phyloP scores from a whole-genome alignment of 768 basidiomycete species.

The Mycena floridula region DNA sequence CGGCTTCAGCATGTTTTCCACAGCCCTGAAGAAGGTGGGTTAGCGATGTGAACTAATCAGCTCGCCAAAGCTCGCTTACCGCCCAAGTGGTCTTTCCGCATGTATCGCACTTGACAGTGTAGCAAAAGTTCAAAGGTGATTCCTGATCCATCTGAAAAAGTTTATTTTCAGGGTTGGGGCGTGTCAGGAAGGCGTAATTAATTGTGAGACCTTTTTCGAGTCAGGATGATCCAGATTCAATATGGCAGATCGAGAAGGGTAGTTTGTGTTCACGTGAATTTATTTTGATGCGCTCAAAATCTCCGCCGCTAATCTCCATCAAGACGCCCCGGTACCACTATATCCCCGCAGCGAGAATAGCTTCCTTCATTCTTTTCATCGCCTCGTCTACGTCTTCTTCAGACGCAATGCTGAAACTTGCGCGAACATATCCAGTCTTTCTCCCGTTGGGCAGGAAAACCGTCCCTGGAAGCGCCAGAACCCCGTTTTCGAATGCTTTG shows the following conservation, averaged over 20 bases:
- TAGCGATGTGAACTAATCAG: background rate
- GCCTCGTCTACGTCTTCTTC: slow-evolving; percentile 72
- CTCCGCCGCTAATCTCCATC: too few relatives aligned
- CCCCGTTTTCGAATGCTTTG: slow-evolving; percentile 72
- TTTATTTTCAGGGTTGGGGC: too few relatives aligned
- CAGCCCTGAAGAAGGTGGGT: background rate
- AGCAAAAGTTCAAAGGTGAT: background rate
- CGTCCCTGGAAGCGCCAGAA: slow-evolving; percentile 85
- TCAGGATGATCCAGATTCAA: too few relatives aligned
- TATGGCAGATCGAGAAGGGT: too few relatives aligned
- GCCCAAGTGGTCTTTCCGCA: background rate
- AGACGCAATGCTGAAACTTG: slow-evolving; percentile 68
- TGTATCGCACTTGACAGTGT: background rate
- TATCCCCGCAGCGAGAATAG: slow-evolving; percentile 19
- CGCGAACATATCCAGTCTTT: slow-evolving; percentile 71
- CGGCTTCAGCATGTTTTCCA: background rate
- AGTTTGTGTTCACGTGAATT: too few relatives aligned
- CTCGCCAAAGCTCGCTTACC: background rate
- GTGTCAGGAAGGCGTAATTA: too few relatives aligned
- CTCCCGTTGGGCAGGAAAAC: slow-evolving; percentile 72
- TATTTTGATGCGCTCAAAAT: too few relatives aligned
- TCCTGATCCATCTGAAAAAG: too few relatives aligned
- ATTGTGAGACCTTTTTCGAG: too few relatives aligned
- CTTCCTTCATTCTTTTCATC: slow-evolving; percentile 48
- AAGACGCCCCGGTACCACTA: background rate